Base-by-base conservation (phyloP, 805 yeast genomes). In the Metschnikowia shivogae region DNA sequence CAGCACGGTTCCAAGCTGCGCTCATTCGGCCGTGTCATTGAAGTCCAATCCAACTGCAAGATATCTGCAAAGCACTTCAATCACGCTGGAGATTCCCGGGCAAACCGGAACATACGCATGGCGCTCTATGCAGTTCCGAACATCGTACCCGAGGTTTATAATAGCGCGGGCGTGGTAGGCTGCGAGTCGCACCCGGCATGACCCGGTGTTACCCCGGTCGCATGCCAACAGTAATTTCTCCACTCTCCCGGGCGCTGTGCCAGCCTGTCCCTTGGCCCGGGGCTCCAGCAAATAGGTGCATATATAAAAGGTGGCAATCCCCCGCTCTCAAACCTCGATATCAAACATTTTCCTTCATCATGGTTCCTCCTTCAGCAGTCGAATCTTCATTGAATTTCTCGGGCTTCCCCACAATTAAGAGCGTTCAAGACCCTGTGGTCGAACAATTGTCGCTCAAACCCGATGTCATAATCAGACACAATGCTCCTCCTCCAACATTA, bases 401-500 rank as follows among this genome's bases (percentile, higher is more conserved):
- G 36, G 68, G 70, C 43, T 52, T 47, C 50, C 70, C 75, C 47
- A 58, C 68, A 36, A 69, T 71, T 47, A 68, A 62, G 54, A 56
- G 67, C 41, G 61, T 55, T 29, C 62, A 65, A 56, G 75, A 71
- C 52, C 75, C 75, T 22, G 54, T 72, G 49, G 72, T 72, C 34
- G 53, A 66, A 47, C 65, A 70, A 51, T 67, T 72, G 50, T 59
- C 66, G 11, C 73, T 86, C 49, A 74, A 76, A 54, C 76, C 76
- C 35, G 90, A 82, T 36, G 84, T 84, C 14, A 63, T 71, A 20
- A 80, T 86, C 55, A 86, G 89, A 64, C 95, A 92, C 76, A 92
- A 93, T 66, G 89, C 98, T 41, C 85, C 97, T 34, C 86, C 90
- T 27, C 95, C 98, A 55, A 80, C 88, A 36, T 76, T 92, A 50